phyloP scores from a whole-genome alignment of 768 basidiomycete genomes.

The Guyanaporus albipodus region DNA sequence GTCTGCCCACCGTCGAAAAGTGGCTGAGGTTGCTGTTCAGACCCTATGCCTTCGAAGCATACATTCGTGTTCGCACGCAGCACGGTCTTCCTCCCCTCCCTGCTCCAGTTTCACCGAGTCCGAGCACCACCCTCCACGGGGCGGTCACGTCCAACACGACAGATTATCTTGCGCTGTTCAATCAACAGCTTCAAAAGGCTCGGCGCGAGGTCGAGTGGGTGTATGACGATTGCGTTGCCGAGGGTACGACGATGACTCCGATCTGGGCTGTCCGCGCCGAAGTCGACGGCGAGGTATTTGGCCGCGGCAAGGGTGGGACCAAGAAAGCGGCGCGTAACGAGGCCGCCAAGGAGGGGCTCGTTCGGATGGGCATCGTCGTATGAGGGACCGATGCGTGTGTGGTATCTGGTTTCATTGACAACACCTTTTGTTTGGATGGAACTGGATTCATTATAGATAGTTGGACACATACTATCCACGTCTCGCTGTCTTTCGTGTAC shows the following conservation, averaged over 20 bases:
- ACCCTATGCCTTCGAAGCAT: constrained; percentile 62
- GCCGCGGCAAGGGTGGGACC: constrained; percentile 62
- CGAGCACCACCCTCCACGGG: constrained; percentile 13
- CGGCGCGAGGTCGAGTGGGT: constrained; percentile 65
- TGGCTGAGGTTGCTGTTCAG: constrained; percentile 65
- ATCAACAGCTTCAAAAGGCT: constrained; percentile 65
- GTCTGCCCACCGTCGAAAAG: constrained; percentile 46
- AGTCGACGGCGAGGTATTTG: constrained; percentile 57
- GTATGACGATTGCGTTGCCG: constrained; percentile 46
- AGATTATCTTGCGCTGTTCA: constrained; percentile 78
- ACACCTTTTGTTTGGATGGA: not conserved
- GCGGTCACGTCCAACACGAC: constrained; percentile 30
- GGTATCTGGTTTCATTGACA: not conserved
- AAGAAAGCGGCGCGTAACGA: constrained; percentile 81
- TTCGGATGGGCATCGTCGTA: constrained; percentile 53
- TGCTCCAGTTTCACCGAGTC: constrained; percentile 16
- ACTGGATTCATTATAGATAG: constrained; percentile 4
- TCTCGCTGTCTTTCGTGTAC: not conserved
- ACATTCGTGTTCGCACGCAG: constrained; percentile 58
- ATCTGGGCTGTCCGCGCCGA: constrained; percentile 68
- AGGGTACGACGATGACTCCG: constrained; percentile 62
- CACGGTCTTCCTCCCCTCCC: constrained; percentile 57
- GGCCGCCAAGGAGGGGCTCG: constrained; percentile 72
- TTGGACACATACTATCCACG: not conserved
- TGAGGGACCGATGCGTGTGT: constrained; percentile 24